phyloP scores from a whole-genome alignment of 139 green algal genomes.

The Diplosphaera chodatii region DNA sequence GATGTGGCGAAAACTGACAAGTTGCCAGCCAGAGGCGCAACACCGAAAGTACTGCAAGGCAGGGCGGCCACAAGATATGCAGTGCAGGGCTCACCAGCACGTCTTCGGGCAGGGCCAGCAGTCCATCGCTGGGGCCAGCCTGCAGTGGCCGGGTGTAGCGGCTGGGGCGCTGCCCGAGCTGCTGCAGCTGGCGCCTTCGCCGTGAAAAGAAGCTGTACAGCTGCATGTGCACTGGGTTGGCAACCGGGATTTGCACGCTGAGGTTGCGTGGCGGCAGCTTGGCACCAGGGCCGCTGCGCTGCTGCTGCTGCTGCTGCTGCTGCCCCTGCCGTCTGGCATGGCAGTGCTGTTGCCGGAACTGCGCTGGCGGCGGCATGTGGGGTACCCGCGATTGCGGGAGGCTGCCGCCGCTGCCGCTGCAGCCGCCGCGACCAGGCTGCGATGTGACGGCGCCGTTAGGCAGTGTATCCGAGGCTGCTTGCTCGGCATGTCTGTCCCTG shows the following conservation, averaged over 20 bases:
- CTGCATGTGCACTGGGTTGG: not conserved
- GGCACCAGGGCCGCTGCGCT: no score
- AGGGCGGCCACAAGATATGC: no score
- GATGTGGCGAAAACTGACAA: no score
- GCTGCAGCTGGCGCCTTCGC: not conserved
- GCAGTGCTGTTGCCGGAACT: no score
- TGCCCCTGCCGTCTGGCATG: not conserved
- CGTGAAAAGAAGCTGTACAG: not conserved
- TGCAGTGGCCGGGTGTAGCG: not conserved
- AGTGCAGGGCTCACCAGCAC: not conserved
- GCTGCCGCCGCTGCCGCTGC: no score
- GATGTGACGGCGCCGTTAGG: not conserved
- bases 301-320: not conserved
- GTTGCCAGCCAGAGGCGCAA: no score
- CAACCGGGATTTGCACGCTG: not conserved
- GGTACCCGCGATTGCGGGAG: no score
- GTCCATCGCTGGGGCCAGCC: no score
- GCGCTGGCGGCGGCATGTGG: no score
- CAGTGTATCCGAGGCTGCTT: not conserved
- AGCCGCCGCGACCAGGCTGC: not conserved
- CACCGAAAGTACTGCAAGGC: no score
- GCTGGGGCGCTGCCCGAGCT: not conserved
- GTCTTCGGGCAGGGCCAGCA: not conserved
- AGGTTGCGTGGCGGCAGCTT: not conserved
- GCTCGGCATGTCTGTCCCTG: not conserved